Percentiles rank a stretch among this genome's conserved stretches.
Evolutionary conservation across 306 rosid species (phyloP).

Genomic region (Castanea crenata): DNA sequence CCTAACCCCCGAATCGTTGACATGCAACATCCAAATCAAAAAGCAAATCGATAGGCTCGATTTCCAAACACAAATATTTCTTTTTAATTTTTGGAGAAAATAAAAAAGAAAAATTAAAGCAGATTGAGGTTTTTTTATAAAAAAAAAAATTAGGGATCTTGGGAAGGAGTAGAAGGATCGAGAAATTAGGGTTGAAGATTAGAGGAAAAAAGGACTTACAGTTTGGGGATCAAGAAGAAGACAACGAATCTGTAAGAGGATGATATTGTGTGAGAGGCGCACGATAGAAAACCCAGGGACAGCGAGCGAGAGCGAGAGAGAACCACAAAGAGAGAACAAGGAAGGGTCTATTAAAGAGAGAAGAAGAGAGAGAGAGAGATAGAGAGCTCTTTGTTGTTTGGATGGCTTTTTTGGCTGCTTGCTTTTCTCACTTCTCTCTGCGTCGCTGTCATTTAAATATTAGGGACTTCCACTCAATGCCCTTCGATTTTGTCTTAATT

Average conservation of each 20-base stretch:
- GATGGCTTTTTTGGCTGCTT: constrained; percentile 61
- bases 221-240: constrained; percentile 63
- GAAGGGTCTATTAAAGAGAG: constrained; percentile 30
- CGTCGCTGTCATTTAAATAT: constrained; percentile 58
- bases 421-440: constrained; percentile 28
- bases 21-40: constrained; percentile 4
- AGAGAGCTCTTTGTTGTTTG: constrained; percentile 34
- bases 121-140: neutral
- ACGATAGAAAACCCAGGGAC: constrained; percentile 30
- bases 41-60: neutral
- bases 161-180: constrained; percentile 16
- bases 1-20: constrained; percentile 24
- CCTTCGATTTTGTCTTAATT: constrained; percentile 42
- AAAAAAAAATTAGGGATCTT: constrained; percentile 58
- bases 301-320: constrained; percentile 32
- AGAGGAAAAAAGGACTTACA: constrained; percentile 52
- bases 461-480: constrained; percentile 8
- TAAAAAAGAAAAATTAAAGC: neutral
- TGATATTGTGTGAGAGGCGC: constrained; percentile 67
- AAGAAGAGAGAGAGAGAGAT: constrained; percentile 31
- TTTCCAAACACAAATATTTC: neutral
- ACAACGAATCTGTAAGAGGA: constrained; percentile 50
- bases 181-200: constrained; percentile 30
- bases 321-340: constrained; percentile 34
- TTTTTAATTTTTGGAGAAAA: neutral